Evolutionary conservation across 202 grass and related monocot genomes (phyloP).

Genomic region (Eragrostis tef): DNA sequence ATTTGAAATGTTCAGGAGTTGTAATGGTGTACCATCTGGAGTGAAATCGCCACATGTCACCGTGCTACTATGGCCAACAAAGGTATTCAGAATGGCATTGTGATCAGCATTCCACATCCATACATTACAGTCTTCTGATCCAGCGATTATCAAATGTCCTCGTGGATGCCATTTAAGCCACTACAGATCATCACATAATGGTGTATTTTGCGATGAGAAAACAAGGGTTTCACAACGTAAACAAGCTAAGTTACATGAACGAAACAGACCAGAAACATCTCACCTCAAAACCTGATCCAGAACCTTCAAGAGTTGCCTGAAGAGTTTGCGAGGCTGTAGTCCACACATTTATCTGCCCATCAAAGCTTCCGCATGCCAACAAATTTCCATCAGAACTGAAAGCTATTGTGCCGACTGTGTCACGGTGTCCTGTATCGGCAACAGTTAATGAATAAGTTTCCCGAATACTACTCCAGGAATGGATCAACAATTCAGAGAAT

Average conservation of each 20-base stretch:
- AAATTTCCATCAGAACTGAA: conserved; percentile 92
- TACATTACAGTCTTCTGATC: conserved; percentile 82
- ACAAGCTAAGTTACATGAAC: conserved; percentile 16
- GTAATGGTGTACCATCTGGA: conserved; percentile 62
- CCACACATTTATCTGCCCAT: conserved; percentile 83
- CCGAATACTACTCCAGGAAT: not conserved
- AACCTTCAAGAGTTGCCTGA: conserved; percentile 75
- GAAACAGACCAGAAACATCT: conserved; percentile 34
- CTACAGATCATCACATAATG: conserved; percentile 35
- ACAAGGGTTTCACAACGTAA: not conserved
- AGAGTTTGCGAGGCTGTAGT: conserved; percentile 58
- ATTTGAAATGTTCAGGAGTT: conserved; percentile 25
- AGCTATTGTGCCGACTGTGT: conserved; percentile 66
- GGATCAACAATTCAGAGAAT: conserved; percentile 4
- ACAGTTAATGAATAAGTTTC: conserved; percentile 19
- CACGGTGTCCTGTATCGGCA: conserved; percentile 62
- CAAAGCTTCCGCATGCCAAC: conserved; percentile 80
- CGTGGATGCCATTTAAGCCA: conserved; percentile 95
- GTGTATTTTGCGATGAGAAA: conserved; percentile 25
- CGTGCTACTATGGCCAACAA: conserved; percentile 73
- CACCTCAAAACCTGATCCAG: conserved; percentile 85
- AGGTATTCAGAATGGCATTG: conserved; percentile 60
- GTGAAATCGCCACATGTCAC: conserved; percentile 91
- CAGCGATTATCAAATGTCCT: conserved; percentile 81
- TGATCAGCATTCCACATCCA: conserved; percentile 95